Evolutionary conservation across 257 asterid species (phyloP), one percentile per base, ranked within the genome.

Genomic region (Salvia hispanica): DNA sequence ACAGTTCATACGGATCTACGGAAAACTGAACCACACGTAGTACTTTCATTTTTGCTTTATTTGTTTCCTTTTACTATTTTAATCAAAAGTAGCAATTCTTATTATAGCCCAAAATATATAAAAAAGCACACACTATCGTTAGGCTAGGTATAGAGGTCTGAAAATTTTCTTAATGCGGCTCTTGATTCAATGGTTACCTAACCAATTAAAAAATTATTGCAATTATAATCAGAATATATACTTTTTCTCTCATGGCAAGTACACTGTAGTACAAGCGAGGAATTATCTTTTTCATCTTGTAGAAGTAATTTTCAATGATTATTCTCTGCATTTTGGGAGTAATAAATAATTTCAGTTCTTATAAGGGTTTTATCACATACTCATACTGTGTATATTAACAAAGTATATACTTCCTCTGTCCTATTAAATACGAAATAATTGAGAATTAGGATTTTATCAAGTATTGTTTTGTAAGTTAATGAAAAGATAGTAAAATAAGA

Each of bases 1-100:
- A 43, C 28, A 16, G 12, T 62, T 40, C 10, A 62, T 61, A 74
- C 74, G 78, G 71, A 74, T 60, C 66, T 74, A 67, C 67, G 71
- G 74, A 61, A 68, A 44, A 58, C 40, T 13, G 75, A 68, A 74
- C 75, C 79, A 43, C 69, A 68, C 54, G 54, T 9, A 33, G 31
- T 59, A 45, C 46, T 31, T 46, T 62, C 18, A 47, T 21, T 4
- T 34, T 28, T 34, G 36, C 51, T 42, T 53, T 36, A 3, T 43
- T 25, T 44, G 14, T 31, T 15, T 39, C 12, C 40, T 21, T 51
- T n/a, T 13, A 45, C 61, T 44, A 65, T 55, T 73, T 57, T 55
- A 34, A 48, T 46, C 65, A 52, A 74, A 52, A 44, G 66, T 46
- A 33, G 59, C 60, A 7, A 66, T 48, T 55, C 64, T 51, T 58